Evolutionary conservation across 805 yeast species (phyloP).

Genomic region (Candida andamanensis): DNA sequence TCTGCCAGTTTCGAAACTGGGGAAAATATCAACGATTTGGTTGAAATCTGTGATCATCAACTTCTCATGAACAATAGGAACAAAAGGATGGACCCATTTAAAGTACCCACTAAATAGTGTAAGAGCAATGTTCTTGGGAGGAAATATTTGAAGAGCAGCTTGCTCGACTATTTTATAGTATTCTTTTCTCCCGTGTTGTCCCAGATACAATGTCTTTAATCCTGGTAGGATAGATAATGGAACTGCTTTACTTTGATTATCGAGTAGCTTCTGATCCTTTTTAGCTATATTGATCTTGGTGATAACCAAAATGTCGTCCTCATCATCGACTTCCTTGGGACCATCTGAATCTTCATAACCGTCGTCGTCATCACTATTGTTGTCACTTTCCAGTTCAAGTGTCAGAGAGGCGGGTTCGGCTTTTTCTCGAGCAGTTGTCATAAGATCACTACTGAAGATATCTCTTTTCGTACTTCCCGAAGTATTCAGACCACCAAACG

Average conservation of each 20-base stretch:
- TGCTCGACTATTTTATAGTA: conserved; percentile 24
- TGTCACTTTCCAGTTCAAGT: conserved; percentile 9
- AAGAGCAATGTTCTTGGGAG: conserved; percentile 20
- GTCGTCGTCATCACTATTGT: conserved; percentile 9
- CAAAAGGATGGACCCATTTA: conserved; percentile 36
- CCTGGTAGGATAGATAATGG: conserved; percentile 15
- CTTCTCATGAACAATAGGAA: conserved; percentile 31
- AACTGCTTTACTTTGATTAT: conserved; percentile 2
- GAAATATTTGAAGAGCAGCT: conserved; percentile 26
- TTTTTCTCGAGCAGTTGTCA: conserved; percentile 1
- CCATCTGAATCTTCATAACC: conserved; percentile 10
- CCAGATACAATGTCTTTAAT: conserved; percentile 17
- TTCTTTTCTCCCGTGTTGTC: conserved; percentile 16
- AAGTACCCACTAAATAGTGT: conserved; percentile 29
- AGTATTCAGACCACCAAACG: no score
- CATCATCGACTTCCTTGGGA: conserved; percentile 10
- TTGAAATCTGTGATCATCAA: conserved; percentile 21
- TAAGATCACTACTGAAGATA: not conserved
- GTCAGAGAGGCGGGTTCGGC: no score
- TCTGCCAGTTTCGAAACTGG: conserved; percentile 13
- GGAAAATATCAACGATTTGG: conserved; percentile 20
- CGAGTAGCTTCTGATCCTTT: conserved; percentile 5
- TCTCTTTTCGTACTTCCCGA: not conserved
- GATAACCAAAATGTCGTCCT: conserved; percentile 27
- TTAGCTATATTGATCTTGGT: conserved; percentile 18